phyloP scores from a whole-genome alignment of 1,284 basidiomycete species.

The Sporisorium iseilematis-ciliati region DNA sequence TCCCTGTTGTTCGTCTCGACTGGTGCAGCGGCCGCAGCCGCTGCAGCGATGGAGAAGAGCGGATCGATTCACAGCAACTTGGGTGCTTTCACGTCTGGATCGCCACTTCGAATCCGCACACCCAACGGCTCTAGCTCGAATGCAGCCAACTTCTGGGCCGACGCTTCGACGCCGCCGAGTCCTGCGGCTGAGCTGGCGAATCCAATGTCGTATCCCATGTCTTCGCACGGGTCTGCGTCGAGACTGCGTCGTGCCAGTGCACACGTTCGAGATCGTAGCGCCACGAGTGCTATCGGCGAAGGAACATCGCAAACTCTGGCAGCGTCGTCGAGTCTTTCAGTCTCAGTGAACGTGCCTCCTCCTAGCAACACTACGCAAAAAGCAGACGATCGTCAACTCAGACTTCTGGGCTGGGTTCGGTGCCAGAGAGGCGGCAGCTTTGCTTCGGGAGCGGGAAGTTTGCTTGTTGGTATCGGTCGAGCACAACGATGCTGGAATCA shows the following conservation, averaged over 20 bases:
- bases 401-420: constrained; percentile 47
- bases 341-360: constrained; percentile 29
- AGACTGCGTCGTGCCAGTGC: constrained; percentile 40
- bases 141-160: constrained; percentile 44
- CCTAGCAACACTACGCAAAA: constrained; percentile 27
- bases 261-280: constrained; percentile 40
- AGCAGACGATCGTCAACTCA: constrained; percentile 36
- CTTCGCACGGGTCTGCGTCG: constrained; percentile 45
- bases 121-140: constrained; percentile 42
- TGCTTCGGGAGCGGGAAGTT: constrained; percentile 3
- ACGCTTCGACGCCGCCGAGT: constrained; percentile 45
- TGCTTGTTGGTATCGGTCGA: constrained; percentile 30
- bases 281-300: constrained; percentile 9
- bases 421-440: constrained; percentile 40
- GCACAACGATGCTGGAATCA: constrained; percentile 16
- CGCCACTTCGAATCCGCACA: constrained; percentile 39
- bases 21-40: constrained; percentile 4
- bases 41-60: constrained; percentile 33
- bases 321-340: constrained; percentile 29
- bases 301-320: constrained; percentile 11
- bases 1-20: constrained; percentile 33
- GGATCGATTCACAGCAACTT: constrained; percentile 42
- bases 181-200: constrained; percentile 39
- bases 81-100: constrained; percentile 27
- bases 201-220: constrained; percentile 47